These are phyloP conservation scores for Porcisia deanei DNA, from an alignment of 208 protist genomes.

Conservation along the genomic window DNA sequence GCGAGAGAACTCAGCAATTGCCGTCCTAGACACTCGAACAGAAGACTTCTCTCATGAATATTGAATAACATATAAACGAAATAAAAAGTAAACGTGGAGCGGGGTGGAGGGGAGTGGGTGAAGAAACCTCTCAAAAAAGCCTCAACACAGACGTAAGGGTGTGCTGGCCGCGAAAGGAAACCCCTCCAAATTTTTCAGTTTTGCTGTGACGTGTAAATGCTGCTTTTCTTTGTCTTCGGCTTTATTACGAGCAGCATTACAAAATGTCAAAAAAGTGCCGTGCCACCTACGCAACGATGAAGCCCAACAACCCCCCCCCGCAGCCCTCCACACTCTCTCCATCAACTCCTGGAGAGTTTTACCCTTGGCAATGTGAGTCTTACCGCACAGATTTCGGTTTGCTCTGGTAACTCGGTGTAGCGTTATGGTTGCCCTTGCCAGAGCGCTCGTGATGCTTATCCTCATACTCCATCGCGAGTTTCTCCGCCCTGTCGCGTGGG, in stretches of 20 bases:
- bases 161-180: not conserved
- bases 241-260: not conserved
- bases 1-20: too few species aligned
- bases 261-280: not conserved
- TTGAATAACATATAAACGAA: too few species aligned
- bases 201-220: not conserved
- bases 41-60: too few species aligned
- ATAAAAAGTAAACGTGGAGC: too few species aligned
- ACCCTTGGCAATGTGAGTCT: slow-evolving; percentile 5
- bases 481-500: slow-evolving; percentile 80
- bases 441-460: slow-evolving; percentile 79
- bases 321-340: not conserved
- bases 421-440: slow-evolving; percentile 62
- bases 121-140: not conserved
- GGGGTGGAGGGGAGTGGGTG: not conserved
- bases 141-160: not conserved
- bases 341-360: slow-evolving; percentile 2
- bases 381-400: slow-evolving; percentile 88
- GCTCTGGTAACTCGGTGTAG: slow-evolving; percentile 67
- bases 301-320: not conserved
- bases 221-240: not conserved
- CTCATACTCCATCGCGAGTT: slow-evolving; percentile 72
- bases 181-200: not conserved
- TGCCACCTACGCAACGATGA: not conserved
- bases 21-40: too few species aligned